Evolutionary conservation across 208 protist genomes (phyloP).

Genomic region (Leishmania arabica): DNA sequence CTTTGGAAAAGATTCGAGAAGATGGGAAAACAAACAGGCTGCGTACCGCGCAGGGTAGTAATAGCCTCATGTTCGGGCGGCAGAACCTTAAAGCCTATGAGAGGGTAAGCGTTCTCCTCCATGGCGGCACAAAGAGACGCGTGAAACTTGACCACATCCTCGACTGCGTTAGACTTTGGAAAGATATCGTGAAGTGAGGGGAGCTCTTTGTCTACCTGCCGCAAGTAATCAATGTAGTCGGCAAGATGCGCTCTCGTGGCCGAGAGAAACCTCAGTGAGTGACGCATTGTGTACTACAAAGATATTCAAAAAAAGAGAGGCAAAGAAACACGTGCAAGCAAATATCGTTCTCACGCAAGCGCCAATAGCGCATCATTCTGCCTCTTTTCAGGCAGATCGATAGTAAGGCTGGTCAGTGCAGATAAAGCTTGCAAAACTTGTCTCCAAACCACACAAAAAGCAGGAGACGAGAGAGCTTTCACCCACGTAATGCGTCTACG

Average conservation of each 20-base stretch:
- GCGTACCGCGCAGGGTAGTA: conserved; percentile 40
- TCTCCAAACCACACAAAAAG: neutral
- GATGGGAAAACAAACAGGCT: conserved; percentile 65
- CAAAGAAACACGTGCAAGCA: neutral
- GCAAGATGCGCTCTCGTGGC: conserved; percentile 35
- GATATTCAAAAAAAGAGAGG: neutral
- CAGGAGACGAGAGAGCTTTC: neutral
- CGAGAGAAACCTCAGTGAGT: conserved; percentile 19
- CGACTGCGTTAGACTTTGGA: conserved; percentile 39
- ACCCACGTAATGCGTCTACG: neutral
- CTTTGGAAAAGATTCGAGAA: conserved; percentile 62
- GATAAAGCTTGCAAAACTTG: neutral
- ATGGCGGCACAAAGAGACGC: conserved; percentile 61
- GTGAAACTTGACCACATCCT: conserved; percentile 71
- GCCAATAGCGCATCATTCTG: neutral
- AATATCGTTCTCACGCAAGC: neutral
- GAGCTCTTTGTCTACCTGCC: conserved; percentile 59
- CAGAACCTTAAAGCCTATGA: conserved; percentile 78
- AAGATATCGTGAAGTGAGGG: conserved; percentile 71
- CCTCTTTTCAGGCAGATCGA: neutral
- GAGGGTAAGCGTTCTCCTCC: conserved; percentile 47
- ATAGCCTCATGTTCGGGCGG: conserved; percentile 49
- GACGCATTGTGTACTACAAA: conserved; percentile 16
- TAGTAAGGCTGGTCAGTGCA: neutral
- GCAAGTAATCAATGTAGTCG: conserved; percentile 71